Evolutionary conservation across 2,329 filamentous ascomycete species (phyloP).

Genomic region (Aspergillus sp.): DNA sequence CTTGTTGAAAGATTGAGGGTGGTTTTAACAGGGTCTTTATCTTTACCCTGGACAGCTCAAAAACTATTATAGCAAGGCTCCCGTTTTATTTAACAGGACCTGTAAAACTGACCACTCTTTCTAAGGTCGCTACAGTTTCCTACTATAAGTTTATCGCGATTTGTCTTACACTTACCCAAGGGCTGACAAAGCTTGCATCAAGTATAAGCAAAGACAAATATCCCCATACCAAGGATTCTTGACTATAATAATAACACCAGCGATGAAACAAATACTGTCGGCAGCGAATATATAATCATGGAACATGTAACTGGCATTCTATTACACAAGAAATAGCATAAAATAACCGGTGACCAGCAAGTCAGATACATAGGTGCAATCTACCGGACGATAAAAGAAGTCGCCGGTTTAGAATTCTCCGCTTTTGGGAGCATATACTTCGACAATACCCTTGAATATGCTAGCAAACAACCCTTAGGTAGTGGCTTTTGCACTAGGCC

Average conservation of each 20-base stretch:
- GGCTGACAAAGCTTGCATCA: constrained; percentile 10
- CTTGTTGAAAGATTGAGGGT: constrained; percentile 46
- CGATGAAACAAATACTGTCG: constrained; percentile 28
- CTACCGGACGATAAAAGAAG: constrained; percentile 6
- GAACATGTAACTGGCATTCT: constrained; percentile 36
- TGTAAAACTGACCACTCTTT: constrained; percentile 37
- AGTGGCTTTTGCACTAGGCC: constrained; percentile 33
- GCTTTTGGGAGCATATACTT: constrained; percentile 41
- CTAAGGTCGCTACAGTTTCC: constrained; percentile 48
- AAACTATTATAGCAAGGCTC: constrained; percentile 42
- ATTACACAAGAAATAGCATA: constrained; percentile 32
- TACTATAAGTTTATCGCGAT: constrained; percentile 34
- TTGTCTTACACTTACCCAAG: neutral
- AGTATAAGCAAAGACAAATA: constrained; percentile 39
- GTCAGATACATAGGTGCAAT: constrained; percentile 24
- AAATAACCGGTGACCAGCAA: constrained; percentile 30
- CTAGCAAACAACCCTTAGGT: constrained; percentile 19
- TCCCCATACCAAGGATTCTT: constrained; percentile 45
- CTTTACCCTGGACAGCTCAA: constrained; percentile 40
- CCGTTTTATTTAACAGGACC: constrained; percentile 43
- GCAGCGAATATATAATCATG: constrained; percentile 44
- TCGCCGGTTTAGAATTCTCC: constrained; percentile 29
- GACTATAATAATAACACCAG: constrained; percentile 43
- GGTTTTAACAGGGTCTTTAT: constrained; percentile 48
- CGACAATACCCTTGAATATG: constrained; percentile 17